Evolutionary conservation across 1,284 basidiomycete genomes (phyloP).

Genomic region (Tausonia pullulans): DNA sequence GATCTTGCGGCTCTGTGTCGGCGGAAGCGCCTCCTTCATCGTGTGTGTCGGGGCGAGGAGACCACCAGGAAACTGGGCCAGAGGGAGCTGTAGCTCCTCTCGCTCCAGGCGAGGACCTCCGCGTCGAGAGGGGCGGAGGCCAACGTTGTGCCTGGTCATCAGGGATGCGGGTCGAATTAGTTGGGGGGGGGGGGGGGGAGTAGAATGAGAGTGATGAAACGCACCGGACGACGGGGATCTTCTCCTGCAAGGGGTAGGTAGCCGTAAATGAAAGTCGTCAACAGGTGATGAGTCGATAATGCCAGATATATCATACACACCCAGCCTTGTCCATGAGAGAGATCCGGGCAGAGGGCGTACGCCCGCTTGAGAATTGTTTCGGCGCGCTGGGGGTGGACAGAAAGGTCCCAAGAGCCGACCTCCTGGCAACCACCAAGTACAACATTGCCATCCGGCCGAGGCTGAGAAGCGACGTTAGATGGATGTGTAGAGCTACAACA

Average conservation of each 20-base stretch:
- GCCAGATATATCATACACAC: too few species aligned
- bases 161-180: too few species aligned
- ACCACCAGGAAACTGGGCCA: not conserved
- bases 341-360: slow-evolving; percentile 7
- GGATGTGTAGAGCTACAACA: too few species aligned
- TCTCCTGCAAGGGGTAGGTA: not conserved
- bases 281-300: not conserved
- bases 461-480: not conserved
- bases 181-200: too few species aligned
- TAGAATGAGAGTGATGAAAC: too few species aligned
- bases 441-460: slow-evolving; percentile 13
- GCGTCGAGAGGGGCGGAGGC: slow-evolving; percentile 10
- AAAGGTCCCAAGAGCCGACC: slow-evolving; percentile 14
- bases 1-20: not conserved
- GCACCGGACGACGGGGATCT: slow-evolving; percentile 4
- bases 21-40: too few species aligned
- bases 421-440: slow-evolving; percentile 13
- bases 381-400: slow-evolving; percentile 1
- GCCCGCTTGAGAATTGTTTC: slow-evolving; percentile 13
- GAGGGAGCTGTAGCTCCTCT: slow-evolving; percentile 3
- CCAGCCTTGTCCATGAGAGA: slow-evolving; percentile 7
- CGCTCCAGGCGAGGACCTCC: slow-evolving; percentile 13
- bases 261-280: not conserved
- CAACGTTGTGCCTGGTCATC: slow-evolving; percentile 3
- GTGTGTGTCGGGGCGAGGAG: too few species aligned